Evolutionary conservation across 2,329 filamentous ascomycete genomes (phyloP).

Genomic region (Blumeria graminis): DNA sequence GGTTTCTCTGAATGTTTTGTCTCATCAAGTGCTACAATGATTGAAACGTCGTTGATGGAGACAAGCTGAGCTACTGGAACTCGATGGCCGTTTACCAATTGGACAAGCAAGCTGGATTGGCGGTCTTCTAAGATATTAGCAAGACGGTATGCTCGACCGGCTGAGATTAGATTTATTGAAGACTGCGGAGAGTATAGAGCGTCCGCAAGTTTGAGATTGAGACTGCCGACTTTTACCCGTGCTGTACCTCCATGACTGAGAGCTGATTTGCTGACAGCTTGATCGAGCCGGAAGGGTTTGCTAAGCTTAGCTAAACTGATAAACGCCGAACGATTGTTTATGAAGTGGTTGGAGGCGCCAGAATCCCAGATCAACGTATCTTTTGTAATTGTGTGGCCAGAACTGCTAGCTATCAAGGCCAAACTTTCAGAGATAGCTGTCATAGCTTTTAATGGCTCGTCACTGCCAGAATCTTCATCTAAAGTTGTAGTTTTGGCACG

Average conservation of each 20-base stretch:
- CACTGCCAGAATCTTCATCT: neutral
- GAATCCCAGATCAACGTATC: neutral
- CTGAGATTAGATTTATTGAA: neutral
- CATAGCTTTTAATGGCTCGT: neutral
- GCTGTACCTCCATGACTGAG: neutral
- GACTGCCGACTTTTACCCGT: neutral
- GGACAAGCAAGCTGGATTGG: neutral
- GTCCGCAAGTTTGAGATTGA: neutral
- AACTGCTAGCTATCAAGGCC: neutral
- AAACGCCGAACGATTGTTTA: neutral
- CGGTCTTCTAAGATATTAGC: neutral
- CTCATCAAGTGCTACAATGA: neutral
- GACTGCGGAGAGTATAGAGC: neutral
- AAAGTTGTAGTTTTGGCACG: neutral
- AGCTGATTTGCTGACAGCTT: neutral
- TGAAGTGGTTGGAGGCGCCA: neutral
- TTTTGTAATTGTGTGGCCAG: neutral
- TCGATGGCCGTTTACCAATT: neutral
- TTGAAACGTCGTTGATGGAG: neutral
- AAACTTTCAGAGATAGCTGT: neutral
- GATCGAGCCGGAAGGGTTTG: neutral
- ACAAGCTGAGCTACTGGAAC: neutral
- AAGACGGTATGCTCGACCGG: neutral
- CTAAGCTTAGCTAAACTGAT: neutral
- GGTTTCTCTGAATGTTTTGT: too few relatives aligned